A percentile compares a stretch with the other conserved stretches of the same genome.
Conservation (phyloP, 2,329 filamentous ascomycete genomes). For the Penicillium thymicola region DNA sequence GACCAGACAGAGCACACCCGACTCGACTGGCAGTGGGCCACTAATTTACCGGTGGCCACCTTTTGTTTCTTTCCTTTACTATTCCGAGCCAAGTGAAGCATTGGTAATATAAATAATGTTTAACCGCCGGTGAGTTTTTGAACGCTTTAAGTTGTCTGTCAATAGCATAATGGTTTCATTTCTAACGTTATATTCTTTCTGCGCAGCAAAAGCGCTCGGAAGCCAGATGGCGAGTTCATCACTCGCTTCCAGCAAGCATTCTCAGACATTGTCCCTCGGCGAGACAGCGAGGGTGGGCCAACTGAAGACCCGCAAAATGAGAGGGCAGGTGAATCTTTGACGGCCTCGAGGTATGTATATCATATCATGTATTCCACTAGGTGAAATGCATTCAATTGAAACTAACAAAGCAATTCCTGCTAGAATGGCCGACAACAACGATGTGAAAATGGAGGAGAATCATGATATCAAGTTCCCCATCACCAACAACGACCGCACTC, state of each 20-base stretch:
- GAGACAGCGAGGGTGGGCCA: slow-evolving; percentile 36
- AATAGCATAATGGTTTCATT: not conserved
- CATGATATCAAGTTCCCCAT: slow-evolving; percentile 58
- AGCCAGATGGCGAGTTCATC: slow-evolving; percentile 80
- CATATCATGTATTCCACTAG: not conserved
- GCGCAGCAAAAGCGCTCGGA: slow-evolving; percentile 67
- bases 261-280: slow-evolving; percentile 62
- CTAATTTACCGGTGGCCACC: not conserved
- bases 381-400: not conserved
- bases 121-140: slow-evolving; percentile 45
- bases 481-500: slow-evolving; percentile 67
- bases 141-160: not conserved
- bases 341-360: slow-evolving; percentile 25
- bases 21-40: not conserved
- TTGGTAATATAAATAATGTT: slow-evolving; percentile 38
- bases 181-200: not conserved
- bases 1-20: not conserved
- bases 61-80: not conserved
- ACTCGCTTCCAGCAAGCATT: slow-evolving; percentile 81
- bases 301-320: slow-evolving; percentile 17
- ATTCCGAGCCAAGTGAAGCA: not conserved
- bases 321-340: slow-evolving; percentile 15
- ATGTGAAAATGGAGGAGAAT: slow-evolving; percentile 45
- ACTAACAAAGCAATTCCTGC: not conserved
- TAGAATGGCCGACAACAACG: slow-evolving; percentile 30